These are phyloP conservation scores for Penicillium macrosclerotiorum DNA, from an alignment of 495 filamentous ascomycete species.

Conservation along the genomic window DNA sequence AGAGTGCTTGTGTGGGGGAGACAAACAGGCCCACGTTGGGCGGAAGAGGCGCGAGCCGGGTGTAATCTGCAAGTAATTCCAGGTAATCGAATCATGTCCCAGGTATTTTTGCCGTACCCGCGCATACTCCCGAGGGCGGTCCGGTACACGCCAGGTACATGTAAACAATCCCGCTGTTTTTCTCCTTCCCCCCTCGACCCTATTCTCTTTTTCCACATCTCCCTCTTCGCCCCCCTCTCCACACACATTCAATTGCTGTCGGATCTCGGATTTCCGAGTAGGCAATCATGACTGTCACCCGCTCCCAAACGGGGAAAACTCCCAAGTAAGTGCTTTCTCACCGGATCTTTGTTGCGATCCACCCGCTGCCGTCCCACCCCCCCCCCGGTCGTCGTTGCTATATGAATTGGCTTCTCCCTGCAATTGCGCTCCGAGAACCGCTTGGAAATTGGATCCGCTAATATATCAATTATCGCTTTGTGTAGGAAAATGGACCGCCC, in stretches of 20 bases:
- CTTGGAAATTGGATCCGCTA: conserved; percentile 1
- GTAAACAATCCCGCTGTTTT: conserved; percentile 28
- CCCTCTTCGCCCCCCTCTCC: neutral
- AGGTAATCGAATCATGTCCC: neutral
- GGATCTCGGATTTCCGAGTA: conserved; percentile 23
- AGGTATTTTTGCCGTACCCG: conserved; percentile 13
- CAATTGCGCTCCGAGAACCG: neutral
- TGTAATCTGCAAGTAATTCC: conserved; percentile 12
- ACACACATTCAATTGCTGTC: conserved; percentile 15
- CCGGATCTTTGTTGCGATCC: conserved; percentile 20
- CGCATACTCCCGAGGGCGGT: conserved; percentile 12
- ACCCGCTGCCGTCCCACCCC: conserved; percentile 6
- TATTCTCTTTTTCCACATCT: conserved; percentile 5
- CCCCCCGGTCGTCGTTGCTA: conserved; percentile 4
- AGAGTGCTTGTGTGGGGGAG: conserved; percentile 8
- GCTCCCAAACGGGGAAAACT: conserved; percentile 51
- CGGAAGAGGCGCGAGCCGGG: conserved; percentile 14
- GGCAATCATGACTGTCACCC: conserved; percentile 43
- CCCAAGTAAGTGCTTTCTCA: conserved; percentile 41
- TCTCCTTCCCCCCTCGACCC: conserved; percentile 15
- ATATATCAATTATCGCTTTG: conserved; percentile 5
- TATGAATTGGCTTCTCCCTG: conserved; percentile 8
- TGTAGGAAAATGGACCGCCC: conserved; percentile 55
- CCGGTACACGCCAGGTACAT: conserved; percentile 14
- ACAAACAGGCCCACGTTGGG: conserved; percentile 6